Percentiles rank a stretch among this genome's conserved stretches.
phyloP scores from a whole-genome alignment of 371 early-diverging fungal species.

The Mucor irregularis region DNA sequence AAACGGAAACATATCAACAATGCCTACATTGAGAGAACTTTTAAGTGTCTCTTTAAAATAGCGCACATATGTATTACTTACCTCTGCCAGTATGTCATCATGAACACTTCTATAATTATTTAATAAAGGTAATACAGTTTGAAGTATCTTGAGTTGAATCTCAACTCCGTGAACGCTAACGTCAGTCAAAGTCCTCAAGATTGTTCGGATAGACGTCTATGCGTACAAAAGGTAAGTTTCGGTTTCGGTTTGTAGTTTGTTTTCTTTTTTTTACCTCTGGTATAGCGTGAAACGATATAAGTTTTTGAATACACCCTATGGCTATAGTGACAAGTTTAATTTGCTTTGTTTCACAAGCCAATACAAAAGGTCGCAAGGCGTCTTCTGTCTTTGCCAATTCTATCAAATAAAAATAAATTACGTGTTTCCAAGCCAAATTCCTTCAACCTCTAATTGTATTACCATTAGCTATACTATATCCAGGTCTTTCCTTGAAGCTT shows the following conservation, averaged over 20 bases:
- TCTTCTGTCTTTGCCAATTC: conserved; percentile 86
- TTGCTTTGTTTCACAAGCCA: conserved; percentile 90
- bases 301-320: conserved; percentile 84
- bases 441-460: background rate
- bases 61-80: too few relatives aligned
- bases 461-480: conserved; percentile 58
- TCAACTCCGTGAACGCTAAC: conserved; percentile 76
- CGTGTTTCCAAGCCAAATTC: background rate
- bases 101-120: conserved; percentile 80
- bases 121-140: conserved; percentile 87
- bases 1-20: conserved; percentile 86
- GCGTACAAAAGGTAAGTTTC: background rate
- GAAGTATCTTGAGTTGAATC: conserved; percentile 91
- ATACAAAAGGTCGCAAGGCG: conserved; percentile 82
- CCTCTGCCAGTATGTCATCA: conserved; percentile 83
- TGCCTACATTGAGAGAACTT: conserved; percentile 46
- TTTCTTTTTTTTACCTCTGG: conserved; percentile 61
- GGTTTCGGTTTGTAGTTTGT: background rate
- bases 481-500: conserved; percentile 62
- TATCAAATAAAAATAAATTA: conserved; percentile 5
- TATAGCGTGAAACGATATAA: conserved; percentile 85
- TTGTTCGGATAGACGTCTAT: conserved; percentile 66
- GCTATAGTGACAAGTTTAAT: conserved; percentile 84
- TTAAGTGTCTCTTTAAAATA: background rate
- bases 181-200: conserved; percentile 75